Evolutionary conservation across 495 filamentous ascomycete genomes (phyloP).

Genomic region (Lentithecium fluviatile): DNA sequence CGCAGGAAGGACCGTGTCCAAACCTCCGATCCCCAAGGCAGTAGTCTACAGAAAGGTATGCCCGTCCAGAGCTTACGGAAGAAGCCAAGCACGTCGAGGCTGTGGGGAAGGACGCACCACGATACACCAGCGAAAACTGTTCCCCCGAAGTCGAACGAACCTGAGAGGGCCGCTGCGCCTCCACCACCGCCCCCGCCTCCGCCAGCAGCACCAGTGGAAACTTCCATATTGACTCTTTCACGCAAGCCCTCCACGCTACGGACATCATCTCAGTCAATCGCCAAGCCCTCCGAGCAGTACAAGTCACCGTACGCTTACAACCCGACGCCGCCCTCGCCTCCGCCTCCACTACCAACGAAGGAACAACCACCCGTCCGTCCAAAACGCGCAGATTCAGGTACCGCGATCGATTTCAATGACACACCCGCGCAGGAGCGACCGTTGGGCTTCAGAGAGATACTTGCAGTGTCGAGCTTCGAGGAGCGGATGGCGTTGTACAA

Average conservation of each 20-base stretch:
- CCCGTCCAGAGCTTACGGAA: background rate
- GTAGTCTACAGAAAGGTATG: background rate
- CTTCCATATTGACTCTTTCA: background rate
- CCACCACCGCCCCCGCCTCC: background rate
- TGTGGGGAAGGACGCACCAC: background rate
- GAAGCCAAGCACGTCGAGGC: conserved; percentile 1
- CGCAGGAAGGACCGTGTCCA: conserved; percentile 3
- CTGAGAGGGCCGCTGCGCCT: background rate
- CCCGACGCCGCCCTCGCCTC: background rate
- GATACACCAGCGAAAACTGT: background rate
- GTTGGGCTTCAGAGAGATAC: conserved; percentile 30
- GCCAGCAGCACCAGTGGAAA: background rate
- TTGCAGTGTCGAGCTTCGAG: conserved; percentile 19
- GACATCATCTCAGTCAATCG: background rate
- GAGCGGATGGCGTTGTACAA: conserved; percentile 27
- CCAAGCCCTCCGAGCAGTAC: background rate
- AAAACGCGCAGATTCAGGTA: conserved; percentile 29
- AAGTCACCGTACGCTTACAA: background rate
- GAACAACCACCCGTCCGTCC: background rate
- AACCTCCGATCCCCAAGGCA: background rate
- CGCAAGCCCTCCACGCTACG: background rate
- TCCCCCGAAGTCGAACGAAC: background rate
- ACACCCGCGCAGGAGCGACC: conserved; percentile 13
- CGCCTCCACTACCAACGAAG: background rate
- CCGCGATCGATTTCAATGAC: conserved; percentile 27